Base-by-base conservation (phyloP, 2,329 filamentous ascomycete species). In the Blastomyces silverae region DNA sequence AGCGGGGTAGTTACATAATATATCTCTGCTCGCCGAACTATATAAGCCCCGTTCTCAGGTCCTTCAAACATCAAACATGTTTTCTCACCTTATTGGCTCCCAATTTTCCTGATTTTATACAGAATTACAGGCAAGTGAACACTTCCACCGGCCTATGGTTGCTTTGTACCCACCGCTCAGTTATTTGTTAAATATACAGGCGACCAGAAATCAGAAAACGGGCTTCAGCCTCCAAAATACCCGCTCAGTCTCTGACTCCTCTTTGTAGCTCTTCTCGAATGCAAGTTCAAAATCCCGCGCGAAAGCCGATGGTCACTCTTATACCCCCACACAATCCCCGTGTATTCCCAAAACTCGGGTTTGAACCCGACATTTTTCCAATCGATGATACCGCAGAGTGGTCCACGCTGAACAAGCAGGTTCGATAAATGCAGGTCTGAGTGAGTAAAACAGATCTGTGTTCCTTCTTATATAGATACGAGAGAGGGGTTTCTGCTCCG, bases 271-370 rank as follows among this genome's bases (percentile, higher is more conserved):
- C 55, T 57, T 57, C 7, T 57, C 55, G 10, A 39, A 57, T 37
- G 31, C 55, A 39, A 39, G 31, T 37, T 34, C 17, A 17, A 57
- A 57, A 34, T 57, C 55, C 20, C 42, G 11, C 42, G 11, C 20
- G 55, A 17, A 39, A n/a, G 28, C 15, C 31, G 31, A 11, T 34
- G 6, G 31, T 57, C 13, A 22, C 31, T 42, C 31, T 22, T 57
- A 42, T 37, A 39, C 6, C 31, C 31, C 60, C 65, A 67, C 53
- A 68, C 22, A 6, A 44, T 58, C 39, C 60, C 52, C 5, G 65
- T 68, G 48, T 65, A 66, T 25, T 67, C 67, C 64, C 64, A 68
- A 42, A 64, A 66, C 48, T 68, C 67, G 3, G 65, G 67, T 37
- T 64, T 64, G n/a, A 67, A 68, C 6, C 65, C 64, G 25, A 65